Conservation (phyloP, 768 basidiomycete genomes). For the Tubosaeta brunneosetosa region DNA sequence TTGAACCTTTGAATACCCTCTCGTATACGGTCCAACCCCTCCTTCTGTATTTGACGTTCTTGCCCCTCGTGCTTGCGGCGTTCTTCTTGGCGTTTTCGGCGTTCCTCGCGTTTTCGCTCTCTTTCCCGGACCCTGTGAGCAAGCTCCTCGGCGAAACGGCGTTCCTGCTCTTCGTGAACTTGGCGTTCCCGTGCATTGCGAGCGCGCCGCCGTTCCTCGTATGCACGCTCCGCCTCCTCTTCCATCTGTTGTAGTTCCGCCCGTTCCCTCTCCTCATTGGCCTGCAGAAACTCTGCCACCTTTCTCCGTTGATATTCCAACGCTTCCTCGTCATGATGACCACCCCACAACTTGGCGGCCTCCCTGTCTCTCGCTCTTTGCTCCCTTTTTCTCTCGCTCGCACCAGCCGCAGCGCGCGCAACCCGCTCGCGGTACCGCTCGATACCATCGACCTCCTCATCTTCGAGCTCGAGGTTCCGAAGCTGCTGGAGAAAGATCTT, state of each 20-base stretch:
- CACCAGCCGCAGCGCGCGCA: slow-evolving; percentile 20
- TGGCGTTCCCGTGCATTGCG: slow-evolving; percentile 23
- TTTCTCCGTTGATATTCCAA: slow-evolving; percentile 12
- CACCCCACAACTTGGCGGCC: slow-evolving; percentile 15
- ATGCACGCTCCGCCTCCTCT: slow-evolving; percentile 12
- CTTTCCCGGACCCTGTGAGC: slow-evolving; percentile 11
- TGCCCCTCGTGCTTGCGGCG: not conserved
- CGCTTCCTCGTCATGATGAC: slow-evolving; percentile 12
- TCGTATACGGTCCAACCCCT: slow-evolving; percentile 7
- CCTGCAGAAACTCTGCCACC: slow-evolving; percentile 19
- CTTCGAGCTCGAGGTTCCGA: slow-evolving; percentile 11
- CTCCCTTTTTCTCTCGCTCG: slow-evolving; percentile 10
- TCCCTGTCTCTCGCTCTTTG: slow-evolving; percentile 17
- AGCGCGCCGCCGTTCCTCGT: slow-evolving; percentile 13
- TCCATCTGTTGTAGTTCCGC: slow-evolving; percentile 8
- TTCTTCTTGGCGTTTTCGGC: not conserved
- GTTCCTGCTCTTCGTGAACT: slow-evolving; percentile 21
- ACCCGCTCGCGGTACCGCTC: slow-evolving; percentile 18
- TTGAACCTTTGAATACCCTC: not conserved
- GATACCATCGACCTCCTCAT: slow-evolving; percentile 10
- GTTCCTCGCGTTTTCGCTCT: not conserved
- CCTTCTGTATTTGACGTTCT: slow-evolving; percentile 8
- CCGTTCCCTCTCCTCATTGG: slow-evolving; percentile 3
- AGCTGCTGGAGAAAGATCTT: slow-evolving; percentile 25
- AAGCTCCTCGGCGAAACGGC: slow-evolving; percentile 1